Conservation (phyloP, 305 asterid genomes). For the Rubia peregrina region DNA sequence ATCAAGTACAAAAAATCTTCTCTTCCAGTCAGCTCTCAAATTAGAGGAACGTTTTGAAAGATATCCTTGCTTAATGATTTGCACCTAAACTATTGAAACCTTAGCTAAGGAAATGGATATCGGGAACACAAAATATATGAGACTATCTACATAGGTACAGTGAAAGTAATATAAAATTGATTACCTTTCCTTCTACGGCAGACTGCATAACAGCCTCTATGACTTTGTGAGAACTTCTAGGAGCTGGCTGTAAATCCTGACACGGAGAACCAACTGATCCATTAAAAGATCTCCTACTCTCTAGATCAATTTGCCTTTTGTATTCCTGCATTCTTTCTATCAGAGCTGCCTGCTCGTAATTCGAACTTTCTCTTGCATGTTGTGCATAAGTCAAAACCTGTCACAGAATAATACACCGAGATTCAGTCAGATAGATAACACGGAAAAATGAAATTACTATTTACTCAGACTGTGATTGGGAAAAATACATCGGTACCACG, state of each 20-base stretch:
- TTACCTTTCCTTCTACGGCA: conserved; percentile 95
- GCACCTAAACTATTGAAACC: conserved; percentile 85
- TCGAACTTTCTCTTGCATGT: conserved; percentile 96
- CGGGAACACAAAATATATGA: neutral
- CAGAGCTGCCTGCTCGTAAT: conserved; percentile 98
- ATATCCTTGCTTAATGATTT: conserved; percentile 98
- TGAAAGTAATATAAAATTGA: conserved; percentile 12
- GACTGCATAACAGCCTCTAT: conserved; percentile 99
- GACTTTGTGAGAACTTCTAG: conserved; percentile 96
- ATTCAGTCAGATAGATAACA: neutral
- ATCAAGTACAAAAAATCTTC: conserved; percentile 99
- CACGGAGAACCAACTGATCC: conserved; percentile 87
- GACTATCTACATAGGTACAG: neutral
- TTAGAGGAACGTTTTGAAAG: conserved; percentile 95
- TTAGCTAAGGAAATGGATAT: conserved; percentile 31
- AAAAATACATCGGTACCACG: neutral
- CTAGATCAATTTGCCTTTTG: conserved; percentile 87
- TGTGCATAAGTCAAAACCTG: conserved; percentile 96
- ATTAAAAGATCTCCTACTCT: conserved; percentile 82
- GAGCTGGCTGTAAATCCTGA: conserved; percentile 82
- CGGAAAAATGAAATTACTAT: neutral
- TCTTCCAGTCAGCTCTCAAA: conserved; percentile 99
- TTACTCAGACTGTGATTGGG: neutral
- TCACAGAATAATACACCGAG: neutral
- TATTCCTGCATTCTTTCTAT: conserved; percentile 99